Evolutionary conservation across 2,329 filamentous ascomycete genomes (phyloP).

Genomic region (Cercospora sesami): DNA sequence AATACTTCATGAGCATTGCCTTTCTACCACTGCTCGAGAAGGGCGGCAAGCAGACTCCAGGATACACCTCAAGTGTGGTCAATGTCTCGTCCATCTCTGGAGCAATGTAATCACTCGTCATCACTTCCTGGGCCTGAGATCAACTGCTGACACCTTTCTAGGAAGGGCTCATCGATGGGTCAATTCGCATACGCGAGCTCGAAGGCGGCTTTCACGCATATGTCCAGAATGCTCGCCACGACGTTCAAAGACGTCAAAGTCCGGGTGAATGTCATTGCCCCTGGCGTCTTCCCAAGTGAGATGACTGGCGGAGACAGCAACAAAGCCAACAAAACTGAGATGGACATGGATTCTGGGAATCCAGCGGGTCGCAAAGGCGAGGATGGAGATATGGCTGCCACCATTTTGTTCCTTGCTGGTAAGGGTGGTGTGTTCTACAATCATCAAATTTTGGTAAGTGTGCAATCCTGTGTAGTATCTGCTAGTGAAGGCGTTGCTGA

Average conservation of each 20-base stretch:
- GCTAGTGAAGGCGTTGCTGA: background rate
- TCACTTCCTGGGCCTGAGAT: background rate
- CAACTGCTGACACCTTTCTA: background rate
- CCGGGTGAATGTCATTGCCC: constrained; percentile 48
- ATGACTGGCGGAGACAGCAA: constrained; percentile 52
- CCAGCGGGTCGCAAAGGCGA: constrained; percentile 47
- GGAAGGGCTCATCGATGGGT: constrained; percentile 51
- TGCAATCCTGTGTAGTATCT: constrained; percentile 24
- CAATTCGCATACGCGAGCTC: constrained; percentile 48
- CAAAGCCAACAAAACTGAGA: constrained; percentile 50
- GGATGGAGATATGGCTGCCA: constrained; percentile 55
- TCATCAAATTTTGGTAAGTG: constrained; percentile 48
- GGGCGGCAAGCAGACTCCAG: constrained; percentile 47
- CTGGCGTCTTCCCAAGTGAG: constrained; percentile 47
- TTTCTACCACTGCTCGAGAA: constrained; percentile 57
- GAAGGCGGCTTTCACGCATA: constrained; percentile 52
- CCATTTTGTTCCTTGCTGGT: constrained; percentile 54
- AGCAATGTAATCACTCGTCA: constrained; percentile 37
- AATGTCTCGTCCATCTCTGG: constrained; percentile 57
- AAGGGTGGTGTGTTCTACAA: constrained; percentile 55
- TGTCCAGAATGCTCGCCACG: constrained; percentile 50
- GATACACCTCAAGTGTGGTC: constrained; percentile 54
- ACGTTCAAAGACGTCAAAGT: constrained; percentile 47
- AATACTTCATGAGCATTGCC: constrained; percentile 56
- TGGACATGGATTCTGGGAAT: constrained; percentile 46